These are phyloP conservation scores for Aspergillus niger DNA, from an alignment of 2,329 filamentous ascomycete genomes.

Conservation along the genomic window DNA sequence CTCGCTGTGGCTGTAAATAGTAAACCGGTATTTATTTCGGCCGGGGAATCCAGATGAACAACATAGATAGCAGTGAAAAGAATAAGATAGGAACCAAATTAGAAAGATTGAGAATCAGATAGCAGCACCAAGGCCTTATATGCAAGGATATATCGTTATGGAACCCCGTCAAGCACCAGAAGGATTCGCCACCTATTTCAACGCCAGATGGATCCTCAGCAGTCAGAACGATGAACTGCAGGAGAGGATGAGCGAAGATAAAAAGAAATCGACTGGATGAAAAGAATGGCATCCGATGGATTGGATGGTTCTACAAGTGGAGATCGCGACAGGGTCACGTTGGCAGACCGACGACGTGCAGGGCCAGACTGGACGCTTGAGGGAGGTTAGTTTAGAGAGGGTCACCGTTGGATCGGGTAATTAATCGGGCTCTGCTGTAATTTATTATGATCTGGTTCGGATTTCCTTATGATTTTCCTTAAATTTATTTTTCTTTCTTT, in stretches of 20 bases:
- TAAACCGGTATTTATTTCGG: not conserved
- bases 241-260: not conserved
- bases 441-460: not conserved
- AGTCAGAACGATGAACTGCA: constrained; percentile 13
- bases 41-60: not conserved
- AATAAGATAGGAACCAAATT: not conserved
- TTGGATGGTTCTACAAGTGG: constrained; percentile 16
- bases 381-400: constrained; percentile 3
- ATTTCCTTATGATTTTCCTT: constrained; percentile 14
- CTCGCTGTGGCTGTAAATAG: not conserved
- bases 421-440: constrained; percentile 9
- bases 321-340: constrained; percentile 24
- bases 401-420: constrained; percentile 23
- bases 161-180: constrained; percentile 10
- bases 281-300: constrained; percentile 8
- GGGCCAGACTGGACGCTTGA: constrained; percentile 9
- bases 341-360: constrained; percentile 15
- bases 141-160: constrained; percentile 18
- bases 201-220: constrained; percentile 12
- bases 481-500: constrained; percentile 6
- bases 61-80: not conserved
- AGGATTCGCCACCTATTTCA: constrained; percentile 17
- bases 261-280: not conserved
- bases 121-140: constrained; percentile 7
- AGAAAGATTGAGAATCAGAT: constrained; percentile 2